Evolutionary conservation across 345 rosid species (phyloP), one percentile per base, ranked within the genome.

Genomic region (Aurinia saxatilis): DNA sequence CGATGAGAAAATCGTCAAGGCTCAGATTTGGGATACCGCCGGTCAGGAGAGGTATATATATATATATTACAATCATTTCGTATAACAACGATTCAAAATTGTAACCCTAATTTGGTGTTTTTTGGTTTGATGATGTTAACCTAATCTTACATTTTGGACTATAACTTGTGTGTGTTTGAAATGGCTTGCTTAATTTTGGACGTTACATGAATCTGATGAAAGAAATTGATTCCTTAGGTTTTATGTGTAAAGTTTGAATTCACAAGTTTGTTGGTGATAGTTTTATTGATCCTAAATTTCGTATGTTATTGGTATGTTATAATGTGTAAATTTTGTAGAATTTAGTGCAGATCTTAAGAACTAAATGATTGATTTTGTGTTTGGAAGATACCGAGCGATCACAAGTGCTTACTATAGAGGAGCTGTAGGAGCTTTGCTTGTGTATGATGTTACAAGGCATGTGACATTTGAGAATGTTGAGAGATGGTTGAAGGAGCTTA

Each of bases 361-460:
- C 38, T 63, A n/a, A 40, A 39, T 39, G 45, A 51, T 61, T 46
- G 30, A 54, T 60, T 21, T 57, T 55, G 7, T 7, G 3, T 6
- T 9, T 58, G 65, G 55, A 67, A 88, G 97, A 70, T 90, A 90
- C 61, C 86, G 95, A 35, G 97, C 97, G 29, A 90, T 87, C 74
- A 90, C 97, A 37, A 90, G 95, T 30, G 95, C 97, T 44, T 90
- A 90, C 79, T 87, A 90, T 74, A 74, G 95, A 72, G 90, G 97
- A 77, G 95, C 90, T 9, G 87, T 87, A 6, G 97, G 92, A 7
- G 95, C 97, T 4, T 75, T 90, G 73, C 95, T 90, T 42, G 91
- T 90, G 7, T 86, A 84, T 67, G 95, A 90, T 30, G 87, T 90
- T 25, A 90, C 97, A 1, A 71, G 95, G 12, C 90, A 87, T 49